Evolutionary conservation across 2,329 filamentous ascomycete genomes (phyloP).

Genomic region (Phyllosticta capitalensis): DNA sequence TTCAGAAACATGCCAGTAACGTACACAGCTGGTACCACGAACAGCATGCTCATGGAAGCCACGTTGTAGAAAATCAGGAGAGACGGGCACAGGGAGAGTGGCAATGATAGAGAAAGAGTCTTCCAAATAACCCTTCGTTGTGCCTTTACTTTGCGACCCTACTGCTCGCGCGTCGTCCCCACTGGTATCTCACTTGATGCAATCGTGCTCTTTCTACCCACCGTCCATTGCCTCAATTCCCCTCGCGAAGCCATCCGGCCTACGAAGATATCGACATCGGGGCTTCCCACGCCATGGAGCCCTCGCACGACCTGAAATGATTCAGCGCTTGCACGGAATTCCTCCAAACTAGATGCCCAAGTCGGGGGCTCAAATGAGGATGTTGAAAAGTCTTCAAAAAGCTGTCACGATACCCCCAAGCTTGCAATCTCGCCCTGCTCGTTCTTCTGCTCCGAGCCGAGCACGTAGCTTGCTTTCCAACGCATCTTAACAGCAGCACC

Average conservation of each 20-base stretch:
- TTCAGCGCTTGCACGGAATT: not conserved
- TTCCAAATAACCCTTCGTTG: not conserved
- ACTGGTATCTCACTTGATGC: not conserved
- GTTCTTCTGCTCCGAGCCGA: slow-evolving; percentile 50
- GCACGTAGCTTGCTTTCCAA: slow-evolving; percentile 78
- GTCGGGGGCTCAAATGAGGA: not conserved
- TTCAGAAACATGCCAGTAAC: no score
- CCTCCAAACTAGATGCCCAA: not conserved
- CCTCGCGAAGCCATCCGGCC: not conserved
- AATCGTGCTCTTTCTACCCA: not conserved
- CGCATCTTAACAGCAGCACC: slow-evolving; percentile 79
- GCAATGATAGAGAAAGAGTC: no score
- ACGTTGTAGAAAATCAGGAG: no score
- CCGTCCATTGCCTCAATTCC: not conserved
- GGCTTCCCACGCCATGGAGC: not conserved
- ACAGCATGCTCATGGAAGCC: no score
- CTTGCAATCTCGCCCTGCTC: slow-evolving; percentile 81
- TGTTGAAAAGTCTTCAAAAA: not conserved
- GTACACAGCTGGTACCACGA: no score
- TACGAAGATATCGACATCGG: not conserved
- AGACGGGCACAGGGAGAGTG: no score
- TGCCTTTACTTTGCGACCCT: not conserved
- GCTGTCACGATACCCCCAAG: slow-evolving; percentile 48
- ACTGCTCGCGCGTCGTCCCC: not conserved
- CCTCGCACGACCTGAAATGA: not conserved